These are phyloP conservation scores for Aspergillus tubingensis DNA, from an alignment of 2,329 filamentous ascomycete genomes.

Conservation along the genomic window DNA sequence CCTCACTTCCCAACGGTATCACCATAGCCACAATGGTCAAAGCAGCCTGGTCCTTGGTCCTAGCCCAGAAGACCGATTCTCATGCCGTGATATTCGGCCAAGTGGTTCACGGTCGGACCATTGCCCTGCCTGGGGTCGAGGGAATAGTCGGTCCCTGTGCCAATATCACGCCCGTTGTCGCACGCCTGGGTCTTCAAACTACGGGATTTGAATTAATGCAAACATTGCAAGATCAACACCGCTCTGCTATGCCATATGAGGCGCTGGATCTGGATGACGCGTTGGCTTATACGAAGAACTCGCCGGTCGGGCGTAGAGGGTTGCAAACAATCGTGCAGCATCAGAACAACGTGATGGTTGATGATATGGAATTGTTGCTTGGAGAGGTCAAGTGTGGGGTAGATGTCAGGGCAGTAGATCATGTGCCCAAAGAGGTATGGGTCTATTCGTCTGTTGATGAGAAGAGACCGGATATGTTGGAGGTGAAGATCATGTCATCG, in stretches of 20 bases:
- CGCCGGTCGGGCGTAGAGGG: not conserved
- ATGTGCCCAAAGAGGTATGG: not conserved
- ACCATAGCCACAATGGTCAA: constrained; percentile 51
- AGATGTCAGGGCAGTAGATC: not conserved
- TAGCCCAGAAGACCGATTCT: constrained; percentile 52
- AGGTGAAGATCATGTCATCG: not conserved
- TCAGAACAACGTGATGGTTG: not conserved
- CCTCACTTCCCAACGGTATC: constrained; percentile 10
- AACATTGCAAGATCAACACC: constrained; percentile 53
- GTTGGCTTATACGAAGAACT: not conserved
- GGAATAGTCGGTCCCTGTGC: constrained; percentile 24
- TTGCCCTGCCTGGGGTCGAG: constrained; percentile 37
- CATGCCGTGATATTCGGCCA: constrained; percentile 61
- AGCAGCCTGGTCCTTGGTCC: constrained; percentile 59
- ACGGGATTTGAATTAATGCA: constrained; percentile 50
- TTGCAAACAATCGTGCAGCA: not conserved
- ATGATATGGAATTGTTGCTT: not conserved
- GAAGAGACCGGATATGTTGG: not conserved
- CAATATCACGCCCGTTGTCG: constrained; percentile 25
- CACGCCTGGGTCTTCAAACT: constrained; percentile 6
- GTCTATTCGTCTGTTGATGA: not conserved
- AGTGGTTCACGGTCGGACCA: constrained; percentile 52
- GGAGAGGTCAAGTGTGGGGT: not conserved
- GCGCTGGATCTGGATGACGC: constrained; percentile 46
- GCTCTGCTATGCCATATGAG: constrained; percentile 51